These are phyloP conservation scores for Metschnikowia gelsemii DNA, from an alignment of 805 yeast species.

Conservation along the genomic window DNA sequence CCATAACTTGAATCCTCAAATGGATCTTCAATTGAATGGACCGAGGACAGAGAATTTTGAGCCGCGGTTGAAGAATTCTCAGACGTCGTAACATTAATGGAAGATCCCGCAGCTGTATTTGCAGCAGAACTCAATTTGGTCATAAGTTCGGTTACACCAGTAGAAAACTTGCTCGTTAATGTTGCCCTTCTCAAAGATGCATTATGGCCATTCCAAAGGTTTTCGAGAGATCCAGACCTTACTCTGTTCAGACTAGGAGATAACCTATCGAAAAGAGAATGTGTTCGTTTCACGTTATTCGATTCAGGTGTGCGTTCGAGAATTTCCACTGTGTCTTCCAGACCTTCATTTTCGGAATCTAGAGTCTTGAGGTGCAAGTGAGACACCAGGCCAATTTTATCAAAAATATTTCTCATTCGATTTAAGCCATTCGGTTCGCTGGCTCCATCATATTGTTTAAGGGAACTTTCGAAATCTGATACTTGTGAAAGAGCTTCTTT, in stretches of 20 bases:
- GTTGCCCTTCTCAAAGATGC: constrained; percentile 14
- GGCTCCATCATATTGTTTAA: constrained; percentile 2
- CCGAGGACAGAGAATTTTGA: constrained; percentile 29
- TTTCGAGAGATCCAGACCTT: constrained; percentile 39
- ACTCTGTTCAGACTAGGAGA: constrained; percentile 41
- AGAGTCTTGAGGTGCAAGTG: constrained; percentile 12
- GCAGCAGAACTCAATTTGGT: constrained; percentile 35
- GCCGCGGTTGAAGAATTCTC: constrained; percentile 4
- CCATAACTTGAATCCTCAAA: constrained; percentile 12
- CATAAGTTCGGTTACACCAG: constrained; percentile 44
- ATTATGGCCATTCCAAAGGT: constrained; percentile 4
- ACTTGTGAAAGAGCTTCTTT: constrained; percentile 29
- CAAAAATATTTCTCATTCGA: constrained; percentile 38
- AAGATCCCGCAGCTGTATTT: constrained; percentile 8
- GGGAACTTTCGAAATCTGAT: constrained; percentile 23
- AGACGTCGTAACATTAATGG: constrained; percentile 1
- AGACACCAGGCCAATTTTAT: constrained; percentile 29
- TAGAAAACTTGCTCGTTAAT: constrained; percentile 32
- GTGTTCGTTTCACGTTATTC: constrained; percentile 15
- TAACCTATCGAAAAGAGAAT: constrained; percentile 28
- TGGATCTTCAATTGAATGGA: constrained; percentile 33
- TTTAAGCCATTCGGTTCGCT: constrained; percentile 25
- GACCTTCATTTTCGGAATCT: constrained; percentile 5
- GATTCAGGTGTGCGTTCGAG: constrained; percentile 6
- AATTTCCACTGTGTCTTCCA: constrained; percentile 2